phyloP scores from a whole-genome alignment of 495 filamentous ascomycete species.

The Tuber microsphaerosporum region DNA sequence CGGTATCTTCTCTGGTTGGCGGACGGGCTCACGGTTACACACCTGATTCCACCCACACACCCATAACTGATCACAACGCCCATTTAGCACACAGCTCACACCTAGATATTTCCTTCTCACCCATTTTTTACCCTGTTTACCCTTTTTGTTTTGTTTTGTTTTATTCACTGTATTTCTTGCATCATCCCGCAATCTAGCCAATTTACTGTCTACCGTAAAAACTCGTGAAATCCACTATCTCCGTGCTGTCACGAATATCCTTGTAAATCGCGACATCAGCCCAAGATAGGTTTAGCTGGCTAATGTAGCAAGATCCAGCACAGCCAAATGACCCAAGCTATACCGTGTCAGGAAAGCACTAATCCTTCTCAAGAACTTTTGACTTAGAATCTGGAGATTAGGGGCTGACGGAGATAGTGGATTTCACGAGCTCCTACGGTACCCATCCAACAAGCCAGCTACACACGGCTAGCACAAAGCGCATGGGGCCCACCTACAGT shows the following conservation, averaged over 20 bases:
- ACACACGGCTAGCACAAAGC: not conserved
- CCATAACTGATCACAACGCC: not conserved
- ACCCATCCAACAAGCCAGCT: not conserved
- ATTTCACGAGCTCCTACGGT: too few relatives aligned
- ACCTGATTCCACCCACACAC: not conserved
- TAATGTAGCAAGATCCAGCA: too few relatives aligned
- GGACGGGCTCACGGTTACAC: not conserved
- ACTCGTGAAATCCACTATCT: too few relatives aligned
- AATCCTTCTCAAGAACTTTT: too few relatives aligned
- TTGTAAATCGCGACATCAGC: too few relatives aligned
- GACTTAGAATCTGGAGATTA: too few relatives aligned
- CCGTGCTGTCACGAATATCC: too few relatives aligned
- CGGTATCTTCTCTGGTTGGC: not conserved
- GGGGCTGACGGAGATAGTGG: too few relatives aligned
- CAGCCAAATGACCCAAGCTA: too few relatives aligned
- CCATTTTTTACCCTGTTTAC: not conserved
- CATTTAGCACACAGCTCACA: not conserved
- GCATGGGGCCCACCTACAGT: not conserved
- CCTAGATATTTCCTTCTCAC: not conserved
- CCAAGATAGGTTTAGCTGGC: too few relatives aligned
- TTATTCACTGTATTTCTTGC: not conserved
- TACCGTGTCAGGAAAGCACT: too few relatives aligned
- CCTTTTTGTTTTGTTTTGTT: not conserved
- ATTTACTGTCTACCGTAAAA: too few relatives aligned
- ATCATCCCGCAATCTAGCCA: not conserved